Conservation (phyloP, 2,329 filamentous ascomycete species). For the Penicillium janthinellum region DNA sequence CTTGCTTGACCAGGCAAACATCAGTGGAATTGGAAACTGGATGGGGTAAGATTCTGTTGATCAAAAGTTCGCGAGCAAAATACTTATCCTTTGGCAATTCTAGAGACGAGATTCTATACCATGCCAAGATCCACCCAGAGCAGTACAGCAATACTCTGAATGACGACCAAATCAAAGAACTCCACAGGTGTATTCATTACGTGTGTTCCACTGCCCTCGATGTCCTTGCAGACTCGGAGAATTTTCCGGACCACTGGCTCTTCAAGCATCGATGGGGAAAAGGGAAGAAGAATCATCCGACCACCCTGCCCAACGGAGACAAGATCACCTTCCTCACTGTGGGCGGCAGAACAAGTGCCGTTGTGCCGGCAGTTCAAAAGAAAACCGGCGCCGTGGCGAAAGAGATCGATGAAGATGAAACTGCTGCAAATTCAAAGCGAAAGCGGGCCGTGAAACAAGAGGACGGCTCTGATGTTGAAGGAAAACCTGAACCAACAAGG, state of each 20-base stretch:
- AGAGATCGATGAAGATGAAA: conserved; percentile 45
- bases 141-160: conserved; percentile 84
- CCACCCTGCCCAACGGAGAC: conserved; percentile 76
- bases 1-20: conserved; percentile 81
- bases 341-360: conserved; percentile 86
- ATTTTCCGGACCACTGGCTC: conserved; percentile 85
- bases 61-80: not conserved
- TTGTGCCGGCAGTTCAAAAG: conserved; percentile 83
- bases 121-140: conserved; percentile 86
- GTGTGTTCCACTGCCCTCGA: conserved; percentile 81
- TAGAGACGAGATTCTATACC: conserved; percentile 85
- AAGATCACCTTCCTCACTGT: conserved; percentile 86
- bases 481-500: conserved; percentile 29
- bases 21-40: conserved; percentile 96
- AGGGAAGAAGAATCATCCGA: conserved; percentile 70
- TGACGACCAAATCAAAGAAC: conserved; percentile 67
- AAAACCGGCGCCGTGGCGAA: conserved; percentile 67
- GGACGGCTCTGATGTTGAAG: conserved; percentile 27
- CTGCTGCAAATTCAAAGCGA: conserved; percentile 33
- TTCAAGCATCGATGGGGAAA: conserved; percentile 90
- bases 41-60: conserved; percentile 61
- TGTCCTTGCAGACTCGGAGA: conserved; percentile 74
- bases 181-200: conserved; percentile 73
- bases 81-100: conserved; percentile 2
- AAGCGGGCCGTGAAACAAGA: conserved; percentile 37